Evolutionary conservation across 2,329 filamentous ascomycete genomes (phyloP).

Genomic region (Xylaria sp.): DNA sequence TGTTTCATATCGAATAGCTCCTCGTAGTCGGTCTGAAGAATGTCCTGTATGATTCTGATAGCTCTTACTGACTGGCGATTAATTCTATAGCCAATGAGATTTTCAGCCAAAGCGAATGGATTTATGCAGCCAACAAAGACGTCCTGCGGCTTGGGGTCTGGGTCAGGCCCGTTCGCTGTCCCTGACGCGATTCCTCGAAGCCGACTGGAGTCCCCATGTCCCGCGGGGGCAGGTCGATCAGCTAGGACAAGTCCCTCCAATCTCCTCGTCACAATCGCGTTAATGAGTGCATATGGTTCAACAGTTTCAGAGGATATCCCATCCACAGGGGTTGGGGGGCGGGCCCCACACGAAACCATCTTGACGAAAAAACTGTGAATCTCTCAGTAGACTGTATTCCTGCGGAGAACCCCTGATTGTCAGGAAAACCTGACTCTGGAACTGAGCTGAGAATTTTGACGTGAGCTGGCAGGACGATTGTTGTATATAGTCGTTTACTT

Average conservation of each 20-base stretch:
- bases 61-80: conserved; percentile 34
- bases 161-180: conserved; percentile 26
- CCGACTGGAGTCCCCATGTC: conserved; percentile 34
- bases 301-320: conserved; percentile 21
- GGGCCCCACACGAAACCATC: conserved; percentile 23
- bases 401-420: too few species aligned
- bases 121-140: conserved; percentile 39
- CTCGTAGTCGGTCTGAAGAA: conserved; percentile 43
- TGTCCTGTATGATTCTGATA: conserved; percentile 36
- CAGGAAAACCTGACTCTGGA: neutral
- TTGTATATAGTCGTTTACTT: conserved; percentile 7
- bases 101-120: conserved; percentile 41
- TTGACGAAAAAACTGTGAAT: conserved; percentile 4
- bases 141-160: conserved; percentile 37
- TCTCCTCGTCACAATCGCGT: conserved; percentile 36
- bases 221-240: conserved; percentile 28
- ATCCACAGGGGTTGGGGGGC: conserved; percentile 15
- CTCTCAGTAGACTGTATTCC: neutral
- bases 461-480: neutral
- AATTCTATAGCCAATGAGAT: conserved; percentile 38
- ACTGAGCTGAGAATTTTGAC: neutral
- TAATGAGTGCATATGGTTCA: conserved; percentile 36
- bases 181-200: conserved; percentile 22
- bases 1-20: conserved; percentile 44
- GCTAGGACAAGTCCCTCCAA: conserved; percentile 26